phyloP scores from a whole-genome alignment of 2,329 filamentous ascomycete genomes.

The Lecanosticta acicola region DNA sequence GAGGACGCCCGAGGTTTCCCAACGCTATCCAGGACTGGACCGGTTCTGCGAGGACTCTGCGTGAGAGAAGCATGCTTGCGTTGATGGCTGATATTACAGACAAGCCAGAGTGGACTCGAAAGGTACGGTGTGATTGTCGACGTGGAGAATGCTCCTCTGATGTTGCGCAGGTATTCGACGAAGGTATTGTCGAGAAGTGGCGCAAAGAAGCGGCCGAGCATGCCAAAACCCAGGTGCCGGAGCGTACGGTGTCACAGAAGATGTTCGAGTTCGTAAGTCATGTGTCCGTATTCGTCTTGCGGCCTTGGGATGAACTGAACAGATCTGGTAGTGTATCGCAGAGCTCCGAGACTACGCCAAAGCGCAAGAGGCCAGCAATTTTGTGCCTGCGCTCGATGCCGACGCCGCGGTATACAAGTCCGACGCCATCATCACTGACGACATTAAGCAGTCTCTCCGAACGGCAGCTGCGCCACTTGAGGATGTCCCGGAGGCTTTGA shows the following conservation, averaged over 20 bases:
- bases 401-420: conserved; percentile 49
- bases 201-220: conserved; percentile 16
- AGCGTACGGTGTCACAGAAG: conserved; percentile 13
- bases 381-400: conserved; percentile 45
- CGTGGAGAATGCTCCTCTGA: no score
- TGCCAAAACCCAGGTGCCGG: conserved; percentile 6
- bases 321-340: conserved; percentile 10
- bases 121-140: no score
- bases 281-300: background rate
- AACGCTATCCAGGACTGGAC: conserved; percentile 23
- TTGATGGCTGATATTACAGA: conserved; percentile 29
- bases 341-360: conserved; percentile 46
- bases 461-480: conserved; percentile 46
- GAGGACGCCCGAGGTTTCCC: conserved; percentile 9
- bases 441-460: conserved; percentile 39
- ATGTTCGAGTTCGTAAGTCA: conserved; percentile 26
- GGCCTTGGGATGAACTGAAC: background rate
- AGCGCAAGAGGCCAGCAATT: conserved; percentile 38
- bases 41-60: conserved; percentile 14
- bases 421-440: conserved; percentile 41
- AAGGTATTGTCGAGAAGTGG: conserved; percentile 27
- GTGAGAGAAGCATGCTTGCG: conserved; percentile 28
- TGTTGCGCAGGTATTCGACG: conserved; percentile 26
- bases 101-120: conserved; percentile 29
- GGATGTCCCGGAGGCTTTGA: conserved; percentile 31